Evolutionary conservation across 2,329 filamentous ascomycete species (phyloP).

Genomic region (Tolypocladium ovalisporum): DNA sequence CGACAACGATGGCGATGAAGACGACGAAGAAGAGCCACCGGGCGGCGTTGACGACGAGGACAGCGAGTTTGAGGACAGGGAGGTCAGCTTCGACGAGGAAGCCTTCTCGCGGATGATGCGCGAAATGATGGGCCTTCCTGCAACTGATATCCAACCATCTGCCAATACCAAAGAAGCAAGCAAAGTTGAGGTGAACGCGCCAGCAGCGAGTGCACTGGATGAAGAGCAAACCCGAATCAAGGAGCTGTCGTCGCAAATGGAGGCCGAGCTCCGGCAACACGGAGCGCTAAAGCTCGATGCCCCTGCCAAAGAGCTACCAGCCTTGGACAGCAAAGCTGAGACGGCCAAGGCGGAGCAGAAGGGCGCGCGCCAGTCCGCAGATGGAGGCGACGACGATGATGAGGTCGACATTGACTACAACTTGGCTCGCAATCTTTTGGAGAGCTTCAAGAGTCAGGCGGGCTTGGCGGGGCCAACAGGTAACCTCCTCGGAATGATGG

Average conservation of each 20-base stretch:
- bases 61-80: conserved; percentile 60
- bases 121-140: conserved; percentile 70
- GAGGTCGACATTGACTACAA: conserved; percentile 76
- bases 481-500: conserved; percentile 81
- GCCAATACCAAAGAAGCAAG: not conserved
- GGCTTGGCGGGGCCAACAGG: conserved; percentile 78
- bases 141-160: conserved; percentile 2
- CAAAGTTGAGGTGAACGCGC: not conserved
- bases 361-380: conserved; percentile 32
- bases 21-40: conserved; percentile 35
- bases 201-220: conserved; percentile 11
- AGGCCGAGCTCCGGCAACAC: conserved; percentile 46
- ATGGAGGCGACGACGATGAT: conserved; percentile 37
- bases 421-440: conserved; percentile 78
- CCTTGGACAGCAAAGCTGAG: conserved; percentile 6
- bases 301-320: conserved; percentile 13
- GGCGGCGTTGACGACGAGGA: conserved; percentile 41
- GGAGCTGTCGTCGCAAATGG: conserved; percentile 57
- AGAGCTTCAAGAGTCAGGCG: conserved; percentile 84
- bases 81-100: conserved; percentile 71
- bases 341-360: conserved; percentile 5
- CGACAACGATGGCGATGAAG: conserved; percentile 37
- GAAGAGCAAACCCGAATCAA: conserved; percentile 51
- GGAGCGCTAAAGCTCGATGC: conserved; percentile 30
- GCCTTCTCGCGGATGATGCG: conserved; percentile 83